A percentile compares a stretch with the other conserved stretches of the same genome.
phyloP scores from a whole-genome alignment of 345 rosid genomes.

The Durio zibethinus region DNA sequence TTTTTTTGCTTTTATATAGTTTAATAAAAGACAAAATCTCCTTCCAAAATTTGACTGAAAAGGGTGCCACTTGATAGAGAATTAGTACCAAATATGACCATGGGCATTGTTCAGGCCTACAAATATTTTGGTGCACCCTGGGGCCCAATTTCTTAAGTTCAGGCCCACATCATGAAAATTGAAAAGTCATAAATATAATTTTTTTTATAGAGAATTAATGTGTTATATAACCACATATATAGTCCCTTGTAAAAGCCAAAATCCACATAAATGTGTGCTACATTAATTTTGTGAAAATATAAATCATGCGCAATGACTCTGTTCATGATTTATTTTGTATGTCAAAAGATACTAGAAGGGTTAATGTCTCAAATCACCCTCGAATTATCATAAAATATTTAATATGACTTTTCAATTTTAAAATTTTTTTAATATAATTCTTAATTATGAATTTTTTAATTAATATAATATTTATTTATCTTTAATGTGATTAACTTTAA shows the following conservation, averaged over 20 bases:
- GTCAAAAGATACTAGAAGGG: too few species aligned
- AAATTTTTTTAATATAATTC: too few species aligned
- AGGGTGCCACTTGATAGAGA: neutral
- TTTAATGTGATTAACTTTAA: too few species aligned
- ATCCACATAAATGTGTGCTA: neutral
- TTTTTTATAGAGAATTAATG: too few species aligned
- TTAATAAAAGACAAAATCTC: neutral
- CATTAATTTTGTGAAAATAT: too few species aligned
- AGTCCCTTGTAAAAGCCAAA: too few species aligned
- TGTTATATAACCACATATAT: too few species aligned
- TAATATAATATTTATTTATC: too few species aligned
- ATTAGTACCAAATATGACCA: neutral
- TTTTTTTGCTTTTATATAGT: neutral
- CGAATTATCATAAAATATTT: too few species aligned
- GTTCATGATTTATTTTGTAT: neutral
- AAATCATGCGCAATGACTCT: neutral
- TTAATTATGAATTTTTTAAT: too few species aligned
- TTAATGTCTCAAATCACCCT: too few species aligned
- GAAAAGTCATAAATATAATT: neutral
- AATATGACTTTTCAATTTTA: too few species aligned
- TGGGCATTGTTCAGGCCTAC: neutral
- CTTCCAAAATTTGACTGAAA: neutral
- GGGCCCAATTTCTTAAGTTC: neutral
- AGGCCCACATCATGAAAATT: neutral
- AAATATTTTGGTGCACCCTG: neutral